Evolutionary conservation across 331 rosid genomes (phyloP).

Genomic region (Dryas integrifolia): DNA sequence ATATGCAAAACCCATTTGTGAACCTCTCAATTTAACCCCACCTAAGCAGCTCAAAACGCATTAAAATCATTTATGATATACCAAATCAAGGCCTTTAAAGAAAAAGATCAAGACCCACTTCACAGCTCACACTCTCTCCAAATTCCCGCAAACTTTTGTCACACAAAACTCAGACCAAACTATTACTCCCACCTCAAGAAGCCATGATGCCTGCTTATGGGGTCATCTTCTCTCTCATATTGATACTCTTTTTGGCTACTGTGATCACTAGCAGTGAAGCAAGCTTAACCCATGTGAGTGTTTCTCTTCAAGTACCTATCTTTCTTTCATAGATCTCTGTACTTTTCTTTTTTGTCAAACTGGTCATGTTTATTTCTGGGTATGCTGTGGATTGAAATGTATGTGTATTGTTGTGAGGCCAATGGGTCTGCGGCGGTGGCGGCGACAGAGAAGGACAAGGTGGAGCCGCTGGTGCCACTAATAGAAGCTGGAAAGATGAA

Average conservation of each 20-base stretch:
- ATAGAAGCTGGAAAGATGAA: constrained; percentile 55
- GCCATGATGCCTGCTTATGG: constrained; percentile 51
- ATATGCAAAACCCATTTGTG: constrained; percentile 3
- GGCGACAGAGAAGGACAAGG: background rate
- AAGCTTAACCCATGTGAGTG: constrained; percentile 53
- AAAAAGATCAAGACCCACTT: constrained; percentile 25
- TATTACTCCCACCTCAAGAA: constrained; percentile 29
- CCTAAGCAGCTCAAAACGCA: constrained; percentile 19
- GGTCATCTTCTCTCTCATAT: constrained; percentile 55
- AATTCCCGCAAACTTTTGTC: constrained; percentile 27
- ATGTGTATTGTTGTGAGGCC: constrained; percentile 44
- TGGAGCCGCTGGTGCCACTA: constrained; percentile 52
- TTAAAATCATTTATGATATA: constrained; percentile 31
- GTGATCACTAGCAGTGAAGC: constrained; percentile 41
- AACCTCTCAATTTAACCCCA: constrained; percentile 16
- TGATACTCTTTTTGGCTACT: constrained; percentile 48
- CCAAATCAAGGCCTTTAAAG: constrained; percentile 28
- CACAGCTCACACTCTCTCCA: constrained; percentile 22
- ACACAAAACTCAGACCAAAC: constrained; percentile 30
- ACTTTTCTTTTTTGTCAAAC: background rate
- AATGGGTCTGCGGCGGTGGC: constrained; percentile 52
- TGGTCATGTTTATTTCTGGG: constrained; percentile 31
- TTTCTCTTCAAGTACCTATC: constrained; percentile 14
- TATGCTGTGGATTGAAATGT: constrained; percentile 37
- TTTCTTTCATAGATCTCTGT: constrained; percentile 35